A percentile compares a stretch with the other conserved stretches of the same genome.
Conservation (phyloP, 495 filamentous ascomycete species). For the Xylaria nigripes region DNA sequence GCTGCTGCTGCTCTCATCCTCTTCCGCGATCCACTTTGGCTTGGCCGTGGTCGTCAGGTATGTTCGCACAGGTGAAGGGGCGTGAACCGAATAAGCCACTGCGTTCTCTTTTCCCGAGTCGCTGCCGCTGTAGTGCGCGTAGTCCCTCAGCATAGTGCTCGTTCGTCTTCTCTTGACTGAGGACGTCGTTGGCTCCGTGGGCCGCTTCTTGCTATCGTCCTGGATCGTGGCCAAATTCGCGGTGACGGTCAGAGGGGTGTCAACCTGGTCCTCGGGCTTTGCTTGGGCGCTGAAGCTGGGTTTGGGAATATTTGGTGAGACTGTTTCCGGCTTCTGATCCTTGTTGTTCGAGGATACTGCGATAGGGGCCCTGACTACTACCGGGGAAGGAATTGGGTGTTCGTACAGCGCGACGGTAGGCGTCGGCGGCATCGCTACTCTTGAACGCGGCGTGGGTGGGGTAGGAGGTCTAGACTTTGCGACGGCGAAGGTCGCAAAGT, state of each 20-base stretch:
- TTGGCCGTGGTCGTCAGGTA: neutral
- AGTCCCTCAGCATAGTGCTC: neutral
- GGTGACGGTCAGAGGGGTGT: no score
- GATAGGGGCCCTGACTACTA: no score
- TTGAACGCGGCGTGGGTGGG: neutral
- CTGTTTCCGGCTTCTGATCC: neutral
- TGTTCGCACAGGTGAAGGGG: neutral
- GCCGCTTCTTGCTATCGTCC: neutral
- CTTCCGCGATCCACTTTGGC: neutral
- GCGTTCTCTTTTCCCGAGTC: constrained; percentile 1
- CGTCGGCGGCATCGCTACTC: neutral
- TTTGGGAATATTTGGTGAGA: neutral
- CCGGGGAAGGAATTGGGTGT: neutral
- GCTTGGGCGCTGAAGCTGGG: no score
- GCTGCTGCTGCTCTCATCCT: neutral
- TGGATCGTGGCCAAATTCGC: neutral
- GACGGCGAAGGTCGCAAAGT: neutral
- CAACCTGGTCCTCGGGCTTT: no score
- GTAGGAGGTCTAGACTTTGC: neutral
- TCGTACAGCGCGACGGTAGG: constrained; percentile 6
- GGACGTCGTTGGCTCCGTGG: neutral
- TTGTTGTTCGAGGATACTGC: neutral
- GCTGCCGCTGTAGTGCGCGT: neutral
- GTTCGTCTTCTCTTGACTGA: neutral
- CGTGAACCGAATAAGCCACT: neutral